phyloP scores from a whole-genome alignment of 352 stramenopile genomes.

The Pythium volutum region DNA sequence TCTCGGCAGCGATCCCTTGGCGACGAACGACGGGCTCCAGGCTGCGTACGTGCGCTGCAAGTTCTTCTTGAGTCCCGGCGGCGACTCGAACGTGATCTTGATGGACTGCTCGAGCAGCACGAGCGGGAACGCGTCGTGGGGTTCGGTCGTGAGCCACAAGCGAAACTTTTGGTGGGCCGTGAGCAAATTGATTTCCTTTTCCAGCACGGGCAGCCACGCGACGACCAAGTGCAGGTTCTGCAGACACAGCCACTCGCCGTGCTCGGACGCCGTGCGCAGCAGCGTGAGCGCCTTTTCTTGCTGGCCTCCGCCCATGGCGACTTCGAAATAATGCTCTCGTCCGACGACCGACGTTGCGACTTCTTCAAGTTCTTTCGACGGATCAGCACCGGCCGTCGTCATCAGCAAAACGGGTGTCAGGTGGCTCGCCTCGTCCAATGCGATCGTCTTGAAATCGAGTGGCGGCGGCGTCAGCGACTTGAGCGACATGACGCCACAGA shows the following conservation, averaged over 20 bases:
- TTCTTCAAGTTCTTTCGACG: constrained; percentile 92
- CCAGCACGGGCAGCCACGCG: constrained; percentile 90
- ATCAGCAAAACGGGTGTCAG: constrained; percentile 89
- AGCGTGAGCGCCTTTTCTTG: constrained; percentile 89
- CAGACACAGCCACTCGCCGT: constrained; percentile 93
- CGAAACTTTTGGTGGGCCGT: constrained; percentile 85
- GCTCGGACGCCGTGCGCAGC: constrained; percentile 66
- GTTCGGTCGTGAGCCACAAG: constrained; percentile 94
- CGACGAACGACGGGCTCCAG: constrained; percentile 84
- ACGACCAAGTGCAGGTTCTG: constrained; percentile 96
- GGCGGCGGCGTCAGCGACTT: constrained; percentile 84
- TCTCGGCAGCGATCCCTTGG: constrained; percentile 31
- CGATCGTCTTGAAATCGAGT: constrained; percentile 73
- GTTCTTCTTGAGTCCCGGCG: constrained; percentile 95
- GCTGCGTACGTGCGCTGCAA: constrained; percentile 90
- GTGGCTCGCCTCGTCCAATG: constrained; percentile 64
- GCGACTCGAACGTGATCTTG: constrained; percentile 95
- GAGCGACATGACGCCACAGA: constrained; percentile 83
- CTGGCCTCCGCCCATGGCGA: constrained; percentile 94
- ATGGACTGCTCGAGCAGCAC: constrained; percentile 91
- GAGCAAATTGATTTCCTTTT: constrained; percentile 87
- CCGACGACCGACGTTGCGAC: constrained; percentile 85
- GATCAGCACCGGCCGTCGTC: constrained; percentile 92
- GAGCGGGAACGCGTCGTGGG: constrained; percentile 88
- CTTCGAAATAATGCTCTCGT: constrained; percentile 87